A percentile compares a stretch with the other conserved stretches of the same genome.
Evolutionary conservation across 352 stramenopile species (phyloP).

Genomic region (Paralagenidium karlingii): DNA sequence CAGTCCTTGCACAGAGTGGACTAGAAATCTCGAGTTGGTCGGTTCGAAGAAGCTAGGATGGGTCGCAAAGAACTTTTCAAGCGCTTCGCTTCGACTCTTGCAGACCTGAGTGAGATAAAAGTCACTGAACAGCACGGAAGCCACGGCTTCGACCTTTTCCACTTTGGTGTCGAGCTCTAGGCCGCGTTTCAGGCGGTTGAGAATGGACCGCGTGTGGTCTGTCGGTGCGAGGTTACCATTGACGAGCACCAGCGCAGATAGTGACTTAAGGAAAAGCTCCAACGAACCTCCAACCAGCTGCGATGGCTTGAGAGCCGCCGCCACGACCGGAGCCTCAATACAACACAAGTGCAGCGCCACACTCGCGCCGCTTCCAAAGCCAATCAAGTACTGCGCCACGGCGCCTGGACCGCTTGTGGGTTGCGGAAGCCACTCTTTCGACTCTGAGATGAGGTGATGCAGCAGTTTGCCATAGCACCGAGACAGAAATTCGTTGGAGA

Average conservation of each 20-base stretch:
- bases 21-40: slow-evolving; percentile 14
- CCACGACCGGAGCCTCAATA: too few species aligned
- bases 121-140: slow-evolving; percentile 33
- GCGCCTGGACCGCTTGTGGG: slow-evolving; percentile 47
- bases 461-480: slow-evolving; percentile 32
- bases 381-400: slow-evolving; percentile 51
- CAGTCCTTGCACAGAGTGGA: slow-evolving; percentile 22
- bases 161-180: slow-evolving; percentile 38
- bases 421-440: slow-evolving; percentile 59
- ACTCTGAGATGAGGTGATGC: slow-evolving; percentile 25
- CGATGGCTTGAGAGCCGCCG: neutral
- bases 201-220: too few species aligned
- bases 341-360: slow-evolving; percentile 25
- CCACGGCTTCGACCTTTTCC: slow-evolving; percentile 32
- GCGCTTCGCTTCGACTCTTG: slow-evolving; percentile 18
- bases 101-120: slow-evolving; percentile 45
- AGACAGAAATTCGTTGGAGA: slow-evolving; percentile 38
- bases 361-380: slow-evolving; percentile 38
- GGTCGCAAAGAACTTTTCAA: slow-evolving; percentile 38
- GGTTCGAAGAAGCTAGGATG: slow-evolving; percentile 30
- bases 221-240: slow-evolving; percentile 12
- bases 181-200: slow-evolving; percentile 4
- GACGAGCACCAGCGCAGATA: slow-evolving; percentile 39
- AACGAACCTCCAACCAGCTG: slow-evolving; percentile 10
- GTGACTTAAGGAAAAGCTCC: too few species aligned